Conservation (phyloP, 179 eudicot genomes). For the Nepenthes alata region DNA sequence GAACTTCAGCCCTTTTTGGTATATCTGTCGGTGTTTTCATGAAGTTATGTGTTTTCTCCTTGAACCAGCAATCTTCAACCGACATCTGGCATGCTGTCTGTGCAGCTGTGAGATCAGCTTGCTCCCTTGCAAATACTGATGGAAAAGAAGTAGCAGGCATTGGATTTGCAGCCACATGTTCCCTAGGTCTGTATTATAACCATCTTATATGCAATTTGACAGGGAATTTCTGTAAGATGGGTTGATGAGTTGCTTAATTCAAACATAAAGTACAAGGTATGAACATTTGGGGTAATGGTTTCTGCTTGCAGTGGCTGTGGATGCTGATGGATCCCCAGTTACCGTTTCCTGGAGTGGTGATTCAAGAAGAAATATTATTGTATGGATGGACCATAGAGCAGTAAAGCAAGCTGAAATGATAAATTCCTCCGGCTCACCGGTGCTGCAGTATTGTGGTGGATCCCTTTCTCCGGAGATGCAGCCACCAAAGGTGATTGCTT, state of each 20-base stretch:
- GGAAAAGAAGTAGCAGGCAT: slow-evolving; percentile 68
- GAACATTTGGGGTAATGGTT: slow-evolving; percentile 2
- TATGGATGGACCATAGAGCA: slow-evolving; percentile 99
- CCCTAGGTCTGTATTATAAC: slow-evolving; percentile 59
- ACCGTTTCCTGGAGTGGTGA: slow-evolving; percentile 98
- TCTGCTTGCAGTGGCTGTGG: slow-evolving; percentile 73
- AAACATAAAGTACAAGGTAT: neutral
- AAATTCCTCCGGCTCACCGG: slow-evolving; percentile 76
- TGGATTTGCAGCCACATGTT: slow-evolving; percentile 98
- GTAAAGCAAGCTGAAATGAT: slow-evolving; percentile 95
- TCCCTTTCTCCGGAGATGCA: slow-evolving; percentile 97
- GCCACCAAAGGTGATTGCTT: slow-evolving; percentile 76
- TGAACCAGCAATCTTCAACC: slow-evolving; percentile 89
- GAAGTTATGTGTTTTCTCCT: slow-evolving; percentile 4
- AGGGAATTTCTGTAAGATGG: neutral
- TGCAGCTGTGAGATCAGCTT: slow-evolving; percentile 81
- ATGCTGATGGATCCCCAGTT: slow-evolving; percentile 84
- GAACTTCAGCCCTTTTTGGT: too few relatives aligned
- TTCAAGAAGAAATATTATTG: slow-evolving; percentile 87
- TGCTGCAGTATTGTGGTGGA: slow-evolving; percentile 91
- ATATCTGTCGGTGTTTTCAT: neutral
- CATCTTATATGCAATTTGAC: neutral
- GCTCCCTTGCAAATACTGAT: slow-evolving; percentile 63
- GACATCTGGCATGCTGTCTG: slow-evolving; percentile 98
- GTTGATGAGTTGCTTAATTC: neutral